phyloP scores from a whole-genome alignment of 495 filamentous ascomycete species.

The Lasiosphaeris hirsuta region DNA sequence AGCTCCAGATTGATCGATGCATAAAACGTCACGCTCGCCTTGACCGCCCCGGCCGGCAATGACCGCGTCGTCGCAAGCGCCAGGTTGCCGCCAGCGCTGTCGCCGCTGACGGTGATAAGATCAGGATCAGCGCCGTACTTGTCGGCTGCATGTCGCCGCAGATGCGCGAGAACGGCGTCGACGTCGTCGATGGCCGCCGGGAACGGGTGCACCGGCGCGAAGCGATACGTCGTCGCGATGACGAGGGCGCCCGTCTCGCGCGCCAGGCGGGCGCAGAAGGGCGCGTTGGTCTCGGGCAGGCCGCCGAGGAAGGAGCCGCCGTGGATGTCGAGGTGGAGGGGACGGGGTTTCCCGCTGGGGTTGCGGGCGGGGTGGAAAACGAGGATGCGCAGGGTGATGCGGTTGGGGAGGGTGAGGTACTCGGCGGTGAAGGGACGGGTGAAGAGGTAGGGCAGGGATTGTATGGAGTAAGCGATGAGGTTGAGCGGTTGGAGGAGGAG shows the following conservation, averaged over 20 bases:
- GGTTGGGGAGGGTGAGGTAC: conserved; percentile 8
- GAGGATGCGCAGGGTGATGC: conserved; percentile 9
- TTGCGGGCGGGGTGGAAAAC: conserved; percentile 1
- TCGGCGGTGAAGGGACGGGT: conserved; percentile 10
- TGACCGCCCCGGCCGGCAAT: conserved; percentile 2
- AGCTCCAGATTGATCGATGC: conserved; percentile 31
- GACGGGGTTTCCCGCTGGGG: conserved; percentile 10
- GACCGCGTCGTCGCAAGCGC: conserved; percentile 24
- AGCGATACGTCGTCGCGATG: conserved; percentile 18
- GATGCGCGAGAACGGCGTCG: conserved; percentile 26
- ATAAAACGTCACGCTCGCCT: conserved; percentile 13
- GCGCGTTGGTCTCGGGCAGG: conserved; percentile 24
- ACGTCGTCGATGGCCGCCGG: conserved; percentile 26
- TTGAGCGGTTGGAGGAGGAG: conserved; percentile 12
- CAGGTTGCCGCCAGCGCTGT: conserved; percentile 30
- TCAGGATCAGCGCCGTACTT: conserved; percentile 25
- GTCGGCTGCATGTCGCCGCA: conserved; percentile 23
- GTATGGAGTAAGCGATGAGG: conserved; percentile 6
- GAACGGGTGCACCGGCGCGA: conserved; percentile 17
- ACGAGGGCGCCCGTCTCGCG: conserved; percentile 32
- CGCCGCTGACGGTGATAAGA: conserved; percentile 29
- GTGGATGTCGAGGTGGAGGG: conserved; percentile 35
- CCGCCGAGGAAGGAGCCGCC: conserved; percentile 36
- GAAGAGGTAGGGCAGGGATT: conserved; percentile 4
- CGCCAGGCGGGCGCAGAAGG: conserved; percentile 25